A percentile compares a stretch with the other conserved stretches of the same genome.
These are phyloP conservation scores for Aspergillus bertholletiae DNA, from an alignment of 495 filamentous ascomycete species.

Conservation along the genomic window DNA sequence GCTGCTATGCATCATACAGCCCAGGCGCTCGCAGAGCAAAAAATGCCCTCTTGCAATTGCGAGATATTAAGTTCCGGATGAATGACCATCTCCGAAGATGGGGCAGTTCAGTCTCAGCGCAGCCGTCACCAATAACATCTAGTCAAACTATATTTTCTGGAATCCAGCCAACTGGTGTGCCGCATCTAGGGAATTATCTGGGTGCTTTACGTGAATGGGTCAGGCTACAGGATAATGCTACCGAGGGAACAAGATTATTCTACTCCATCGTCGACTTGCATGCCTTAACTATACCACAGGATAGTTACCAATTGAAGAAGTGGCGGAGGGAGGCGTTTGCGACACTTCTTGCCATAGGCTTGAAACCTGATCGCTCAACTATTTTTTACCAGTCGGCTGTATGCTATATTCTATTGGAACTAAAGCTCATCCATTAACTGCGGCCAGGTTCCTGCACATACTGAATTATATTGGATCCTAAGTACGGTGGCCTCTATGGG, in stretches of 20 bases:
- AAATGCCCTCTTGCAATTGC: neutral
- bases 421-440: constrained; percentile 13
- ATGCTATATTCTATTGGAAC: constrained; percentile 11
- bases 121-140: neutral
- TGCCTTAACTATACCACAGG: constrained; percentile 77
- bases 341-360: constrained; percentile 75
- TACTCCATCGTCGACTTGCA: constrained; percentile 92
- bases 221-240: constrained; percentile 62
- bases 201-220: constrained; percentile 90
- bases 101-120: constrained; percentile 5
- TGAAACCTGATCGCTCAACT: constrained; percentile 69
- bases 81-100: constrained; percentile 6
- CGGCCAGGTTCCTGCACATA: constrained; percentile 66
- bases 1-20: neutral
- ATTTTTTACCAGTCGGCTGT: constrained; percentile 82
- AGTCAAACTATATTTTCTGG: constrained; percentile 71
- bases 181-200: constrained; percentile 95
- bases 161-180: constrained; percentile 92
- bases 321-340: constrained; percentile 73
- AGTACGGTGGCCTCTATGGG: constrained; percentile 86
- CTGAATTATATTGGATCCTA: constrained; percentile 94
- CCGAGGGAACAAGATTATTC: constrained; percentile 55
- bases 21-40: neutral
- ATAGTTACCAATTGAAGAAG: constrained; percentile 50
- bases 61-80: neutral